These are phyloP conservation scores for Amaranthus tricolor DNA, from an alignment of 179 eudicot species.

Conservation along the genomic window DNA sequence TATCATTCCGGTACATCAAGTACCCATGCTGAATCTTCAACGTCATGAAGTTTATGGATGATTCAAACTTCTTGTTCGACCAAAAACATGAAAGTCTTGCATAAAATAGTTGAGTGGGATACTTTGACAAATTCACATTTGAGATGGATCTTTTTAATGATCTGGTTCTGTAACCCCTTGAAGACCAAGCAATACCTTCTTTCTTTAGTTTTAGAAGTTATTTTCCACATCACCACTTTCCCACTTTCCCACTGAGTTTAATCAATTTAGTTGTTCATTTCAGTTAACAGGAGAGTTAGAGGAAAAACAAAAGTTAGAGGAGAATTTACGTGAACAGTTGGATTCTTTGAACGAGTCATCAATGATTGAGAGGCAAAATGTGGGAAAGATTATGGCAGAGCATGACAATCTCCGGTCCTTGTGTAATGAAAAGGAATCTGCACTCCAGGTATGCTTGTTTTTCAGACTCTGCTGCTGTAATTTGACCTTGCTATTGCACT, in stretches of 20 bases:
- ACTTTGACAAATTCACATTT: too few relatives aligned
- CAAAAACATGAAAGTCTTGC: too few relatives aligned
- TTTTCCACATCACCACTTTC: not conserved
- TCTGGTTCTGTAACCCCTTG: too few relatives aligned
- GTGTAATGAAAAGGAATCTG: slow-evolving; percentile 68
- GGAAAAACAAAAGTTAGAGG: slow-evolving; percentile 67
- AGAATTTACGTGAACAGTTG: slow-evolving; percentile 58
- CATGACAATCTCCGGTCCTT: slow-evolving; percentile 53
- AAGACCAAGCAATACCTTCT: too few relatives aligned
- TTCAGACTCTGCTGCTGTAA: not conserved
- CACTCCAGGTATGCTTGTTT: slow-evolving; percentile 58
- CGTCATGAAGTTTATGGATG: too few relatives aligned
- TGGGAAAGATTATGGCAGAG: slow-evolving; percentile 48
- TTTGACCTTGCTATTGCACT: not conserved
- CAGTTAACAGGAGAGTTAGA: slow-evolving; percentile 70
- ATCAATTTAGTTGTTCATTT: slow-evolving; percentile 26
- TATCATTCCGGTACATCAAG: too few relatives aligned
- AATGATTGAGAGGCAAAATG: slow-evolving; percentile 50
- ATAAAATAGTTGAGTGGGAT: too few relatives aligned
- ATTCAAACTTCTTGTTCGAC: too few relatives aligned
- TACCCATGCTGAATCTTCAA: too few relatives aligned
- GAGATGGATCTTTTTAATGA: too few relatives aligned
- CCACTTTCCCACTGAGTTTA: slow-evolving; percentile 4
- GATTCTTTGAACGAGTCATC: slow-evolving; percentile 52
- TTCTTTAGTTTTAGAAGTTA: not conserved